Conservation (phyloP, 768 basidiomycete genomes). For the Pleurotus eryngii region DNA sequence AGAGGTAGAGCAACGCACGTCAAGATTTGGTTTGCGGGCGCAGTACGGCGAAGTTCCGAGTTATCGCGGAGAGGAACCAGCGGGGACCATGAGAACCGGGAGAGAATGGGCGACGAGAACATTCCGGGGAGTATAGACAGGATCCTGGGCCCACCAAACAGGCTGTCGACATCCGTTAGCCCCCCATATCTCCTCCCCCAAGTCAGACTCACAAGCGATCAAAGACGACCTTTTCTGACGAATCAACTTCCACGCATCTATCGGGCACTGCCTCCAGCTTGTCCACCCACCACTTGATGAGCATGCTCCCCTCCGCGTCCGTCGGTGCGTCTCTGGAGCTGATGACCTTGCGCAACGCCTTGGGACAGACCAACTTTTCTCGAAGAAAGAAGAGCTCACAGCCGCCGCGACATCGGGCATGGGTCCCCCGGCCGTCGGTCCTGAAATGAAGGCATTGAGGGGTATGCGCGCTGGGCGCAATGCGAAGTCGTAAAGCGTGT, state of each 20-base stretch:
- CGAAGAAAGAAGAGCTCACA: conserved; percentile 48
- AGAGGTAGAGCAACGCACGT: conserved; percentile 16
- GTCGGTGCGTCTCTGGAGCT: conserved; percentile 32
- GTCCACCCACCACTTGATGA: conserved; percentile 50
- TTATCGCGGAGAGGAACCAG: conserved; percentile 49
- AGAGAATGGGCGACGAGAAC: conserved; percentile 44
- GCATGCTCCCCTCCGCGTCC: conserved; percentile 34
- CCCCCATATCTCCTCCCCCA: background rate
- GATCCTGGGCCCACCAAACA: conserved; percentile 41
- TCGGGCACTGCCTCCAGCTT: conserved; percentile 32
- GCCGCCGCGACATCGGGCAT: conserved; percentile 27
- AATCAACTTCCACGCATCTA: conserved; percentile 44
- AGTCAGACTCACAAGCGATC: conserved; percentile 42
- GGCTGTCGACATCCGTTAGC: conserved; percentile 21
- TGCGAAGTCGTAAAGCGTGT: conserved; percentile 51
- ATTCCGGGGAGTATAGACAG: conserved; percentile 42
- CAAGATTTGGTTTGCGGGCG: conserved; percentile 24
- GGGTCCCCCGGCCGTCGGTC: conserved; percentile 51
- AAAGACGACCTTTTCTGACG: conserved; percentile 37
- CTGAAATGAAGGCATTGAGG: conserved; percentile 55
- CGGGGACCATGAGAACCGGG: conserved; percentile 50
- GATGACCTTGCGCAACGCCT: conserved; percentile 27
- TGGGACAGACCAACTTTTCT: conserved; percentile 45
- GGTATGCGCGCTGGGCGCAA: conserved; percentile 52
- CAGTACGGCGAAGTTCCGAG: conserved; percentile 43